phyloP scores from a whole-genome alignment of 2,329 filamentous ascomycete genomes.

The Berkeleyomyces rouxiae region DNA sequence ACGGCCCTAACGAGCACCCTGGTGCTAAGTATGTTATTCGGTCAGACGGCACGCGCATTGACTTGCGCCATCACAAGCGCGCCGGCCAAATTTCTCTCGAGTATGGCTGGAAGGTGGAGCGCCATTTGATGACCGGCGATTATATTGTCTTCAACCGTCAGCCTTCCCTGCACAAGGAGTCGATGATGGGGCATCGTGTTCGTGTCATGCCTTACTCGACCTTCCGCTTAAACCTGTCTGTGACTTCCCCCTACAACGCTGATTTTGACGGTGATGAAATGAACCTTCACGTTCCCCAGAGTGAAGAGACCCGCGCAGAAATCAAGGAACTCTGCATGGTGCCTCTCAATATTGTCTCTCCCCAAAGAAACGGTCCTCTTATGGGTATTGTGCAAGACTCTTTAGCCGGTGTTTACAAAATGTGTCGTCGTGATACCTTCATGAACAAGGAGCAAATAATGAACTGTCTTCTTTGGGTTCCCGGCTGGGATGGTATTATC shows the following conservation, averaged over 20 bases:
- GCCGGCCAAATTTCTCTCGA: constrained; percentile 74
- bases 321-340: constrained; percentile 91
- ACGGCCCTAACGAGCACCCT: constrained; percentile 86
- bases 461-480: constrained; percentile 95
- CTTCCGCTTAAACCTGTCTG: constrained; percentile 90
- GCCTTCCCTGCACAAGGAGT: constrained; percentile 96
- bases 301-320: constrained; percentile 89
- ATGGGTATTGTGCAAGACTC: constrained; percentile 99
- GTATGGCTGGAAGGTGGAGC: constrained; percentile 97
- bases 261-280: constrained; percentile 99
- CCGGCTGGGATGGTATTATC: constrained; percentile 90
- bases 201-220: constrained; percentile 98
- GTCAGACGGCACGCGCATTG: constrained; percentile 82
- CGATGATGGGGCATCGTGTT: constrained; percentile 98
- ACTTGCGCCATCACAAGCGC: constrained; percentile 82
- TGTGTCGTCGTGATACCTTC: constrained; percentile 85
- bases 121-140: constrained; percentile 88
- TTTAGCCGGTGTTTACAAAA: constrained; percentile 89
- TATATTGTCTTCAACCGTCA: constrained; percentile 99
- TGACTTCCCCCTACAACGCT: constrained; percentile 97
- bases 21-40: constrained; percentile 94
- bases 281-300: constrained; percentile 98
- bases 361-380: constrained; percentile 85
- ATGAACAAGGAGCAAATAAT: constrained; percentile 81
- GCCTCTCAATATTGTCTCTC: constrained; percentile 95